phyloP scores from a whole-genome alignment of 495 filamentous ascomycete species.

The Podospora didyma region DNA sequence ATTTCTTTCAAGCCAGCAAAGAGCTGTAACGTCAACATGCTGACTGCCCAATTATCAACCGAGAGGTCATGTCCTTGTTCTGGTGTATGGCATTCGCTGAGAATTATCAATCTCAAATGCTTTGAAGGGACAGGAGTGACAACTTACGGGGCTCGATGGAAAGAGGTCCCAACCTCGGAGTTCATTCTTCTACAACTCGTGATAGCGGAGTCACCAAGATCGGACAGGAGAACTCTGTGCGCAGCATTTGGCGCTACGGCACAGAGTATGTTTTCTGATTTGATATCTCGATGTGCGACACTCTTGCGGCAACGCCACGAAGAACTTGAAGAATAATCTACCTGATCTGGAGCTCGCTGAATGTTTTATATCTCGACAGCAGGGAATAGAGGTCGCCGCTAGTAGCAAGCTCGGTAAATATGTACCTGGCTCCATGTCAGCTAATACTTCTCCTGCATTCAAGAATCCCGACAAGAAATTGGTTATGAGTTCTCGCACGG shows the following conservation, averaged over 20 bases:
- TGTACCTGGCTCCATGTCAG: conserved; percentile 44
- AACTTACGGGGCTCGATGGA: conserved; percentile 73
- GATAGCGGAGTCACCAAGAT: conserved; percentile 64
- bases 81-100: conserved; percentile 21
- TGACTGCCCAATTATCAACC: conserved; percentile 50
- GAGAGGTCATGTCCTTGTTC: conserved; percentile 22
- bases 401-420: conserved; percentile 63
- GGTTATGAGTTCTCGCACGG: too few relatives aligned
- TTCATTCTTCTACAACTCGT: conserved; percentile 48
- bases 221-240: conserved; percentile 62
- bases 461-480: too few relatives aligned
- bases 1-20: conserved; percentile 16
- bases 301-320: conserved; percentile 67
- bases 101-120: not conserved
- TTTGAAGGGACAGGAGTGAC: too few relatives aligned
- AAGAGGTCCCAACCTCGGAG: conserved; percentile 59
- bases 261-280: conserved; percentile 88
- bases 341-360: conserved; percentile 69
- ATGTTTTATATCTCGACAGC: conserved; percentile 39
- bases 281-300: conserved; percentile 88
- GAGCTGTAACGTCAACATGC: conserved; percentile 23
- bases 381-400: conserved; percentile 59
- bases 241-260: conserved; percentile 53
- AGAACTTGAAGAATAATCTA: conserved; percentile 81
- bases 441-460: not conserved